A percentile compares a stretch with the other conserved stretches of the same genome.
phyloP scores from a whole-genome alignment of 371 early-diverging fungal genomes.

The Caulochytrium protostelioides region DNA sequence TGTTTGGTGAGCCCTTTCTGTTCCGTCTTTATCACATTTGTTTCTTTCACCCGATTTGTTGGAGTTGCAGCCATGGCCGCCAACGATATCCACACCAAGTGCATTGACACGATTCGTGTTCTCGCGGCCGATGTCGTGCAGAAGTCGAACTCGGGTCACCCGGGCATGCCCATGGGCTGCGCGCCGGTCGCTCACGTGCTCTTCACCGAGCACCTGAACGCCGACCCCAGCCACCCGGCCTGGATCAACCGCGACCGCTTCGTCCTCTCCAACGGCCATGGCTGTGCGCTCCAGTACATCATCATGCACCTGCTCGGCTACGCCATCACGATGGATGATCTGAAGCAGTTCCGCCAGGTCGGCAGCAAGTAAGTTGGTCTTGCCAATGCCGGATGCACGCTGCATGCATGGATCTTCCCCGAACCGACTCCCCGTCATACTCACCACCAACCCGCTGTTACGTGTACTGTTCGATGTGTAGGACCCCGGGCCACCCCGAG shows the following conservation, averaged over 20 bases:
- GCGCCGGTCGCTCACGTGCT: slow-evolving; percentile 86
- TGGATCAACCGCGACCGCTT: slow-evolving; percentile 95
- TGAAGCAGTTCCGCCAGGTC: slow-evolving; percentile 82
- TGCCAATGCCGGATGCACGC: background rate
- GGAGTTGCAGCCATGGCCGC: slow-evolving; percentile 10
- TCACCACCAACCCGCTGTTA: slow-evolving; percentile 11
- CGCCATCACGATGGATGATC: slow-evolving; percentile 71
- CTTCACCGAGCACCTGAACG: slow-evolving; percentile 60
- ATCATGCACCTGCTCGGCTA: slow-evolving; percentile 77
- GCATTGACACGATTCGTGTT: slow-evolving; percentile 81
- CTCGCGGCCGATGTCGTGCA: slow-evolving; percentile 87
- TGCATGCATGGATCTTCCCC: background rate
- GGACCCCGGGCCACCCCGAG: slow-evolving; percentile 93
- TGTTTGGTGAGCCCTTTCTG: too few species aligned
- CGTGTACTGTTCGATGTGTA: slow-evolving; percentile 10
- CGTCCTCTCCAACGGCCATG: slow-evolving; percentile 98
- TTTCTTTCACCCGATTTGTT: background rate
- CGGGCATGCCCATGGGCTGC: slow-evolving; percentile 96
- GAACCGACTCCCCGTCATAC: background rate
- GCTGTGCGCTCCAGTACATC: slow-evolving; percentile 84
- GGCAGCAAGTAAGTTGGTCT: slow-evolving; percentile 41
- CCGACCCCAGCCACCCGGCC: slow-evolving; percentile 62
- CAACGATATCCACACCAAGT: slow-evolving; percentile 38
- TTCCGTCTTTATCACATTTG: background rate
- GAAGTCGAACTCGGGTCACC: slow-evolving; percentile 93